Conservation (phyloP, 2,329 filamentous ascomycete genomes). For the Bipolaris sorokiniana region DNA sequence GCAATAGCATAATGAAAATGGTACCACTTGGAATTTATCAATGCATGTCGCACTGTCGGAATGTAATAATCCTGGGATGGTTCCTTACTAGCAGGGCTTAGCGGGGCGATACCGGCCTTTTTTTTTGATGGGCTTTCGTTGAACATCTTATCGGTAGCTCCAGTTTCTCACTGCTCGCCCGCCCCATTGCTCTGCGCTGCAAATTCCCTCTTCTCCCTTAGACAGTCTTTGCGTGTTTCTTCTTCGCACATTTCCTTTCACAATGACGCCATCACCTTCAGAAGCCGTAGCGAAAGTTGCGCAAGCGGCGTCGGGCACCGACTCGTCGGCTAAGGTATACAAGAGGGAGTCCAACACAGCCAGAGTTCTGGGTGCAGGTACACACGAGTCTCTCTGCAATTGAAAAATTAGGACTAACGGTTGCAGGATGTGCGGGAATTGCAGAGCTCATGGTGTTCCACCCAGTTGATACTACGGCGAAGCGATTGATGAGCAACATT, state of each 20-base stretch:
- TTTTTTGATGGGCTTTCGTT: constrained; percentile 14
- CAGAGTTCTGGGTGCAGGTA: constrained; percentile 90
- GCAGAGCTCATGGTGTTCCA: constrained; percentile 87
- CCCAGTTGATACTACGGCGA: constrained; percentile 91
- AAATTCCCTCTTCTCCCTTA: constrained; percentile 9
- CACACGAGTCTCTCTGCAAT: not conserved
- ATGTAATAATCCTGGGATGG: not conserved
- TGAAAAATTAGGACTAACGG: constrained; percentile 17
- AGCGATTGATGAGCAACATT: constrained; percentile 99
- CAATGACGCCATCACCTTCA: constrained; percentile 39
- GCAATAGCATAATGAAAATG: not conserved
- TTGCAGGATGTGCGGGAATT: constrained; percentile 84
- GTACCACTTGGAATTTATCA: not conserved
- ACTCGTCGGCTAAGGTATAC: constrained; percentile 62
- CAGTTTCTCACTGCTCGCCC: constrained; percentile 8
- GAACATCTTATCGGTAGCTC: constrained; percentile 16
- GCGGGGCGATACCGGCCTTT: constrained; percentile 14
- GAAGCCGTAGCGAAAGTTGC: constrained; percentile 41
- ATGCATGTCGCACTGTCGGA: not conserved
- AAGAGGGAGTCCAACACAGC: constrained; percentile 91
- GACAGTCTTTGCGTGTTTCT: not conserved
- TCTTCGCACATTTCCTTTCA: not conserved
- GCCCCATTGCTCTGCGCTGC: constrained; percentile 21
- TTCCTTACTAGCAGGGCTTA: constrained; percentile 8
- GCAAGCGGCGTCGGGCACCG: constrained; percentile 36